Evolutionary conservation across 1,284 basidiomycete genomes (phyloP).

Genomic region (Cutaneotrichosporon mucoides): DNA sequence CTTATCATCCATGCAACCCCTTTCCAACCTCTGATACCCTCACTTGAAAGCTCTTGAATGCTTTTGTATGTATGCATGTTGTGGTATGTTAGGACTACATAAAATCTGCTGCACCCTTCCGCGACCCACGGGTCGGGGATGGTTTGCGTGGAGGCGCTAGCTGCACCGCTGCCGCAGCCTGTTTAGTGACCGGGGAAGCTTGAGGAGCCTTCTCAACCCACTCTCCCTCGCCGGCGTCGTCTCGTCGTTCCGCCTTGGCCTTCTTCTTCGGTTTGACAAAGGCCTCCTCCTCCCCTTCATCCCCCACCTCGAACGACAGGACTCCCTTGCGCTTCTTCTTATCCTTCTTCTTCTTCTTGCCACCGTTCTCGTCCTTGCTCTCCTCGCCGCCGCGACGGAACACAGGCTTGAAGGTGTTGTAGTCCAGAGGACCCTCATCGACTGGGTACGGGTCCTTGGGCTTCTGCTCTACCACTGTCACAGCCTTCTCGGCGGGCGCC

Average conservation of each 20-base stretch:
- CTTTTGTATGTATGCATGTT: too few relatives aligned
- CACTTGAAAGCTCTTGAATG: too few relatives aligned
- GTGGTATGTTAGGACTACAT: background rate
- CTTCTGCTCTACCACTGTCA: slow-evolving; percentile 2
- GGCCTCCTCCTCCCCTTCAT: slow-evolving; percentile 52
- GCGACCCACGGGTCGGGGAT: background rate
- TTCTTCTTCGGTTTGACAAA: slow-evolving; percentile 38
- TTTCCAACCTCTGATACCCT: too few relatives aligned
- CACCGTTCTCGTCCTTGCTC: slow-evolving; percentile 6
- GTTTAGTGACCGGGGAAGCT: too few relatives aligned
- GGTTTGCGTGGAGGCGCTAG: background rate
- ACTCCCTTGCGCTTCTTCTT: slow-evolving; percentile 53
- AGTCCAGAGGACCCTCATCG: slow-evolving; percentile 34
- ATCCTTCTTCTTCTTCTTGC: slow-evolving; percentile 43
- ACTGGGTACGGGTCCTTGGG: slow-evolving; percentile 20
- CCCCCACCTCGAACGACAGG: slow-evolving; percentile 63
- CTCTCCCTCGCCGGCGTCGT: slow-evolving; percentile 49
- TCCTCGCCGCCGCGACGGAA: slow-evolving; percentile 45
- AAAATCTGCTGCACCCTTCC: slow-evolving; percentile 43
- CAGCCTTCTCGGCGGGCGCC: slow-evolving; percentile 26
- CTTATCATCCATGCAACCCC: too few relatives aligned
- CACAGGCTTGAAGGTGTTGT: slow-evolving; percentile 56
- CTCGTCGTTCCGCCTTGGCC: slow-evolving; percentile 42
- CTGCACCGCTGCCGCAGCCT: too few relatives aligned
- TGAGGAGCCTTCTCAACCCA: slow-evolving; percentile 52